Percentiles rank a stretch among this genome's conserved stretches.
phyloP scores from a whole-genome alignment of 495 filamentous ascomycete genomes.

The Aeminium ludgeri region DNA sequence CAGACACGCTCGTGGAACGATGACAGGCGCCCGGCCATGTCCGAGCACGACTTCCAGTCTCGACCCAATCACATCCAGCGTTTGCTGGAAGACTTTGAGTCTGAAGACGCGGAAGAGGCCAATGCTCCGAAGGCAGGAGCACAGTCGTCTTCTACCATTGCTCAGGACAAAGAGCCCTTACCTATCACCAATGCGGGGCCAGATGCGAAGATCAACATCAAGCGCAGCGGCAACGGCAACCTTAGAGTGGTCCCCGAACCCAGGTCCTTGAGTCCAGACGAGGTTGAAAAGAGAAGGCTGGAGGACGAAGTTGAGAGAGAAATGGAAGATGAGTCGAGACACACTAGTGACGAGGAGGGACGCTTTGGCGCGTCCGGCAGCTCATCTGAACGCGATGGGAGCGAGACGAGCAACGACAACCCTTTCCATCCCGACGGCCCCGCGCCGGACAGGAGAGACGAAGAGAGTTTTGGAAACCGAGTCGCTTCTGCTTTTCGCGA shows the following conservation, averaged over 20 bases:
- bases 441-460: neutral
- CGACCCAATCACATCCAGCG: constrained; percentile 23
- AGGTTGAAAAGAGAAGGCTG: constrained; percentile 8
- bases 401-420: neutral
- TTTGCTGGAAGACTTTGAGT: constrained; percentile 16
- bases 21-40: constrained; percentile 18
- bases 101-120: too few species aligned
- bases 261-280: neutral
- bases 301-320: constrained; percentile 7
- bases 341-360: too few species aligned
- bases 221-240: constrained; percentile 5
- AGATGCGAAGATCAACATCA: constrained; percentile 16
- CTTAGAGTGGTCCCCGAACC: constrained; percentile 6
- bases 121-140: too few species aligned
- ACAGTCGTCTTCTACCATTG: too few species aligned
- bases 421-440: constrained; percentile 10
- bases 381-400: too few species aligned
- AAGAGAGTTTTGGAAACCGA: constrained; percentile 3
- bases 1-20: neutral
- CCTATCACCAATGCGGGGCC: constrained; percentile 17
- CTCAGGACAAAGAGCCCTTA: neutral
- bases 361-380: neutral
- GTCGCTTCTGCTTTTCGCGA: constrained; percentile 9
- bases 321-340: neutral
- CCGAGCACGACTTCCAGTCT: constrained; percentile 19